Evolutionary conservation across 108 stramenopile genomes (phyloP).

Genomic region (Cafeteria roenbergensis): DNA sequence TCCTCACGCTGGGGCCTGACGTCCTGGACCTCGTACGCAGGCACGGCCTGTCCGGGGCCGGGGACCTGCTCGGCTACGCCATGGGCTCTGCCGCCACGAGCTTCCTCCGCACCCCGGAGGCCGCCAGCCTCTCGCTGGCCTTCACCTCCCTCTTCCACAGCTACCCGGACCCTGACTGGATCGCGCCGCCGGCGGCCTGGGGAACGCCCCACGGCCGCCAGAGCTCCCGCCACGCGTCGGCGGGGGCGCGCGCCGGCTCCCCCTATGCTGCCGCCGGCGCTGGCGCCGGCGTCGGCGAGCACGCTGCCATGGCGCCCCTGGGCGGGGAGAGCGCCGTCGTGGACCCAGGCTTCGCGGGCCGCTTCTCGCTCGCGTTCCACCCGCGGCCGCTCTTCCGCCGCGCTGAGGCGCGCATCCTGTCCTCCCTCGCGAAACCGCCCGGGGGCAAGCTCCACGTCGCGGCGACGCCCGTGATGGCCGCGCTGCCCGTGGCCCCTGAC

Average conservation of each 20-base stretch:
- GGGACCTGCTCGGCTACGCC: not conserved
- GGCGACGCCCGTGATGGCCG: not conserved
- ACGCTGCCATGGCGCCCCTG: not conserved
- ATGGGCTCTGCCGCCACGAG: conserved; percentile 20
- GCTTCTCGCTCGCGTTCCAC: not conserved
- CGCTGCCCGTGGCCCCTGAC: not conserved
- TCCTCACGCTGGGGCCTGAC: not conserved
- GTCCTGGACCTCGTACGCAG: conserved; percentile 1
- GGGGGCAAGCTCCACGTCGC: not conserved
- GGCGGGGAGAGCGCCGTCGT: not conserved
- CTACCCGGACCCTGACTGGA: not conserved
- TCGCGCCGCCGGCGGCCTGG: not conserved
- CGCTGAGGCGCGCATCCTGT: not conserved
- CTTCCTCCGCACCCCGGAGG: conserved; percentile 16
- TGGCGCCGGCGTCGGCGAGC: not conserved
- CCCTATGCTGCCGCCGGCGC: not conserved
- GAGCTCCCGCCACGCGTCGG: not conserved
- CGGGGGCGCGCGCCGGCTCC: not conserved
- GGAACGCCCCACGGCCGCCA: not conserved
- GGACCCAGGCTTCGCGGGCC: not conserved
- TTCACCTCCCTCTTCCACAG: conserved; percentile 5
- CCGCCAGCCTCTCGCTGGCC: conserved; percentile 14
- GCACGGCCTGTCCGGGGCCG: not conserved
- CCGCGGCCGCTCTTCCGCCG: not conserved
- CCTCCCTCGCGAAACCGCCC: not conserved